Evolutionary conservation across 495 filamentous ascomycete species (phyloP).

Genomic region (Schizothecium vesticola): DNA sequence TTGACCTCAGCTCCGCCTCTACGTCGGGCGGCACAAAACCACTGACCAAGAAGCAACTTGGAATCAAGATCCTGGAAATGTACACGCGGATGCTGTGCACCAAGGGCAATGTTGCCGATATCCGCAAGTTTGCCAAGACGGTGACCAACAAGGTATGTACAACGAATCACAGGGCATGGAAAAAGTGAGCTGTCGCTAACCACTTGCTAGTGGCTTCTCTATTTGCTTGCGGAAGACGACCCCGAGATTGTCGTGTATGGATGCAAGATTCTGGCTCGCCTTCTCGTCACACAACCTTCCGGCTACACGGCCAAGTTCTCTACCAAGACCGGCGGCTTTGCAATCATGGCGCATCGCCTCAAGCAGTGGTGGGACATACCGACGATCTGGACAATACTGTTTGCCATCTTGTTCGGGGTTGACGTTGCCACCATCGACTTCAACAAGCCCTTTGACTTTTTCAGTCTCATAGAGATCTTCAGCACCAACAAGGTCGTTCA

Average conservation of each 20-base stretch:
- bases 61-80: conserved; percentile 70
- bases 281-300: conserved; percentile 72
- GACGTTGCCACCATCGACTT: conserved; percentile 73
- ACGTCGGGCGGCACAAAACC: conserved; percentile 19
- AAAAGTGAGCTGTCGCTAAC: conserved; percentile 35
- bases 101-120: conserved; percentile 56
- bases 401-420: conserved; percentile 79
- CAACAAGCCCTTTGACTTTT: conserved; percentile 65
- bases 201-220: conserved; percentile 75
- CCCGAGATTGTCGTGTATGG: conserved; percentile 74
- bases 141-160: conserved; percentile 86
- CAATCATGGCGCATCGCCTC: conserved; percentile 72
- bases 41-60: conserved; percentile 58
- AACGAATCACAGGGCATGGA: conserved; percentile 15
- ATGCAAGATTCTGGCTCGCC: conserved; percentile 80
- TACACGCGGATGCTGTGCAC: conserved; percentile 80
- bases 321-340: conserved; percentile 78
- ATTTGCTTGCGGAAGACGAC: conserved; percentile 84
- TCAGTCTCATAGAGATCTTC: conserved; percentile 68
- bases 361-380: conserved; percentile 86
- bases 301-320: conserved; percentile 79
- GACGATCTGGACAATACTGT: conserved; percentile 80
- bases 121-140: conserved; percentile 86
- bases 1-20: conserved; percentile 20
- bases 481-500: conserved; percentile 60